A percentile compares a stretch with the other conserved stretches of the same genome.
Conservation (phyloP, 495 filamentous ascomycete genomes). For the Melanomma pulvis-pyrius region DNA sequence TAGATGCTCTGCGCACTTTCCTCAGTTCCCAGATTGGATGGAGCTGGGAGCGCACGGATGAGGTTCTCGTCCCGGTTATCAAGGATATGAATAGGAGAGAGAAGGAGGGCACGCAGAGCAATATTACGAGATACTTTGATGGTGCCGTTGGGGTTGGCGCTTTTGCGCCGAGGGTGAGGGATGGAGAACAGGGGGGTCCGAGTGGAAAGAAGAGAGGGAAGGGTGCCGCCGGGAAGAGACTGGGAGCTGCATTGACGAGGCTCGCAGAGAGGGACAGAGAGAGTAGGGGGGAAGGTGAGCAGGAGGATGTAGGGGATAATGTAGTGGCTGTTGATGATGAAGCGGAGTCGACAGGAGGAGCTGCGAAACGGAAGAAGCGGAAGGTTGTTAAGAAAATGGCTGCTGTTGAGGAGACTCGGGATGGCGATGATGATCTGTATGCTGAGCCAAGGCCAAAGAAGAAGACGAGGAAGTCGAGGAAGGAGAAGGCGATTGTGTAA, state of each 20-base stretch:
- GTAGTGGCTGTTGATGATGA: neutral
- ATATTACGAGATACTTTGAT: constrained; percentile 88
- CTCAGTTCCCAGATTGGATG: constrained; percentile 94
- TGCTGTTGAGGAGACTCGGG: neutral
- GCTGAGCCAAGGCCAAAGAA: constrained; percentile 26
- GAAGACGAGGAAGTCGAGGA: constrained; percentile 26
- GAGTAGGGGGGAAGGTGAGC: constrained; percentile 9
- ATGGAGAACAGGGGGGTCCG: constrained; percentile 49
- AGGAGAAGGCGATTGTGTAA: neutral
- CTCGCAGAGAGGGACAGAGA: constrained; percentile 28
- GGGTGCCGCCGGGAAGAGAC: constrained; percentile 55
- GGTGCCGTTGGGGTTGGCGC: constrained; percentile 61
- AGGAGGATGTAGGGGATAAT: constrained; percentile 4
- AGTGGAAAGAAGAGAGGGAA: constrained; percentile 74
- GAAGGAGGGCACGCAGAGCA: constrained; percentile 88
- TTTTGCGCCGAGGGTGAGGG: constrained; percentile 74
- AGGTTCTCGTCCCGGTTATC: constrained; percentile 92
- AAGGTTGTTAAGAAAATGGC: constrained; percentile 3
- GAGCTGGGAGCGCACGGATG: constrained; percentile 86
- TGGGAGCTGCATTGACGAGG: constrained; percentile 34
- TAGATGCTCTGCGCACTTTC: constrained; percentile 81
- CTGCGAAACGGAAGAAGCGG: constrained; percentile 8
- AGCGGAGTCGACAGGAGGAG: neutral
- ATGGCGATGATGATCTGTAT: constrained; percentile 26
- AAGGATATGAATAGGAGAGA: constrained; percentile 87